phyloP scores from a whole-genome alignment of 1,284 basidiomycete species.

The Heterobasidion parviporum region DNA sequence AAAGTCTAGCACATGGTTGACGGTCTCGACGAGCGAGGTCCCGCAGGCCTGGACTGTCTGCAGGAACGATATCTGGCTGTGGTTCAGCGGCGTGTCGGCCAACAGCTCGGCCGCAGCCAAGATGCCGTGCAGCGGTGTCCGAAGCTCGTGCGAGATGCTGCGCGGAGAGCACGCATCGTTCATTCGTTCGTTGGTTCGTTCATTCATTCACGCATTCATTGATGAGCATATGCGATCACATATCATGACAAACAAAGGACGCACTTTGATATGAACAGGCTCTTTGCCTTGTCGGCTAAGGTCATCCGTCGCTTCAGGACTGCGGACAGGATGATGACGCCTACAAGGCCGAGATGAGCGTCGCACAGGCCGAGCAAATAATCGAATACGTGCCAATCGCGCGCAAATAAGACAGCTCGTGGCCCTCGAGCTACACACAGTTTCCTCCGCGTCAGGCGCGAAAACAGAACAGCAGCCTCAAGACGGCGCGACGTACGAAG shows the following conservation, averaged over 20 bases:
- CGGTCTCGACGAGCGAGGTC: slow-evolving; percentile 78
- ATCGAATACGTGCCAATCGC: slow-evolving; percentile 57
- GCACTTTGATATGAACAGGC: slow-evolving; percentile 84
- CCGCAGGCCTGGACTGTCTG: slow-evolving; percentile 86
- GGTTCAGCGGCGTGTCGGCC: slow-evolving; percentile 73
- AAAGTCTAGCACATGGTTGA: slow-evolving; percentile 96
- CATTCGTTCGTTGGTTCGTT: background rate
- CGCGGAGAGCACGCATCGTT: too few species aligned
- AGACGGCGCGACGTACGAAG: slow-evolving; percentile 43
- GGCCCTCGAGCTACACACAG: slow-evolving; percentile 67
- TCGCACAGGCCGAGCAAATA: background rate
- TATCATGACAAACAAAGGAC: slow-evolving; percentile 15
- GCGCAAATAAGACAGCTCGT: slow-evolving; percentile 86
- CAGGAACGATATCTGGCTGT: slow-evolving; percentile 81
- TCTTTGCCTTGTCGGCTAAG: slow-evolving; percentile 89
- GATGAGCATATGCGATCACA: background rate
- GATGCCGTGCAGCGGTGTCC: slow-evolving; percentile 89
- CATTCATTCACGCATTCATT: slow-evolving; percentile 9
- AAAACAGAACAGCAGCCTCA: background rate
- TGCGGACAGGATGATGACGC: slow-evolving; percentile 91
- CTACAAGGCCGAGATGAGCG: slow-evolving; percentile 23
- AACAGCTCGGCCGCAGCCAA: slow-evolving; percentile 87
- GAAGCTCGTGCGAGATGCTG: slow-evolving; percentile 91
- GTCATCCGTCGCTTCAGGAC: slow-evolving; percentile 91
- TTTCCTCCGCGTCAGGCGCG: too few species aligned